Evolutionary conservation across 192 early-diverging fungal genomes (phyloP).

Genomic region (Funneliformis mosseae): DNA sequence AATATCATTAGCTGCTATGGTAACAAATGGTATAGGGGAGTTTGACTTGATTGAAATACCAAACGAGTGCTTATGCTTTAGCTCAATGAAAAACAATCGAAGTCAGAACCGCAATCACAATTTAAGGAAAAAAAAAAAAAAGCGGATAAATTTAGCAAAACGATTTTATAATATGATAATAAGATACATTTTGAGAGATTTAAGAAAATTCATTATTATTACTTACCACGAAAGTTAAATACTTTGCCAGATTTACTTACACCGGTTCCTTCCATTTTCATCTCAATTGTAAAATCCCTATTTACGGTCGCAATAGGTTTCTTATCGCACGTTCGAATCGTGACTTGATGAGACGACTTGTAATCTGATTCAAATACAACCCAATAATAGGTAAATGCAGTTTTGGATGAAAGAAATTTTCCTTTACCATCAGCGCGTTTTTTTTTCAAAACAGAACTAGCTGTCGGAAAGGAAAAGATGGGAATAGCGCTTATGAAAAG

Average conservation of each 20-base stretch:
- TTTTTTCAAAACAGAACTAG: not conserved
- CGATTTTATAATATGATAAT: too few relatives aligned
- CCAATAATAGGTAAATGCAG: constrained; percentile 29
- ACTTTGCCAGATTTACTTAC: not conserved
- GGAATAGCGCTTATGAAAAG: not conserved
- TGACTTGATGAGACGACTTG: not conserved
- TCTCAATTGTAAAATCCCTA: not conserved
- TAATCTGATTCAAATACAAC: not conserved
- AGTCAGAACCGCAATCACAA: not conserved
- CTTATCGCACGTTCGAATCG: not conserved
- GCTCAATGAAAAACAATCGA: constrained; percentile 11
- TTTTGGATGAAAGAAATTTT: not conserved
- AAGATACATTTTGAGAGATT: not conserved
- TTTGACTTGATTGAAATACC: not conserved
- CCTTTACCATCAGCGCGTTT: not conserved
- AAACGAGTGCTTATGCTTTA: not conserved
- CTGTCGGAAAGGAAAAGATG: not conserved
- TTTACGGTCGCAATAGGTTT: not conserved
- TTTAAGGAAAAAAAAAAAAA: not conserved
- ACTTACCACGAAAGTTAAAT: constrained; percentile 13
- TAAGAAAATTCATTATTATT: not conserved
- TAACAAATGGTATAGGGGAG: constrained; percentile 40
- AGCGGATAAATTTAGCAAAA: too few relatives aligned
- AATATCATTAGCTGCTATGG: constrained; percentile 46
- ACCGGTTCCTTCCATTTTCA: constrained; percentile 17